phyloP scores from a whole-genome alignment of 768 basidiomycete species.

The Hypholoma fasciculare region DNA sequence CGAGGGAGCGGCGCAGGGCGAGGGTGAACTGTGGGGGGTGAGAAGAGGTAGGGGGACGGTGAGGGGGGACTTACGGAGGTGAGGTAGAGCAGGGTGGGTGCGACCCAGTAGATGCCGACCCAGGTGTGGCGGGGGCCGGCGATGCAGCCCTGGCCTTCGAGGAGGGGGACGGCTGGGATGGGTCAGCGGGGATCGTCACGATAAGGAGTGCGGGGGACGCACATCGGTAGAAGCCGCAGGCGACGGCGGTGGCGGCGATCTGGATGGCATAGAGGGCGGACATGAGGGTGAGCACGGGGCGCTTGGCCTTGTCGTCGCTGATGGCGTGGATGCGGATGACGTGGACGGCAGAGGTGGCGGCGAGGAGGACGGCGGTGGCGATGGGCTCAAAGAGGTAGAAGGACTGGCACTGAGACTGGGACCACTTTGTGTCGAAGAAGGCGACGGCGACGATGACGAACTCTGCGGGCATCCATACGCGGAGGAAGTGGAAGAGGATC shows the following conservation, averaged over 20 bases:
- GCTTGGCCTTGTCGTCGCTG: constrained; percentile 55
- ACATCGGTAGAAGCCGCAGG: constrained; percentile 81
- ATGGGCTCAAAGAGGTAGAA: constrained; percentile 90
- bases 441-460: constrained; percentile 79
- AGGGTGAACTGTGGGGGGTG: constrained; percentile 46
- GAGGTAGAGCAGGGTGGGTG: constrained; percentile 71
- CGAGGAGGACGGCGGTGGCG: constrained; percentile 77
- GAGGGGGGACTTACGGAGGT: constrained; percentile 48
- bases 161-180: constrained; percentile 62
- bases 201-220: constrained; percentile 23
- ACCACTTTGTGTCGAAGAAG: constrained; percentile 79
- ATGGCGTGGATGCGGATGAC: constrained; percentile 27
- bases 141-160: constrained; percentile 81
- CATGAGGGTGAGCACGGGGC: constrained; percentile 55
- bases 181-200: background rate
- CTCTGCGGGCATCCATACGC: constrained; percentile 77
- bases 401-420: constrained; percentile 55
- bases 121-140: constrained; percentile 79
- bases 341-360: constrained; percentile 64
- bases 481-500: constrained; percentile 70
- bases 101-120: constrained; percentile 87
- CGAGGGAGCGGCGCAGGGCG: constrained; percentile 58
- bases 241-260: constrained; percentile 69
- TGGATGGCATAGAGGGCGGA: constrained; percentile 63
- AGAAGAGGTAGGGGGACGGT: background rate